Evolutionary conservation across 495 filamentous ascomycete species (phyloP).

Genomic region (Neurospora sp.): DNA sequence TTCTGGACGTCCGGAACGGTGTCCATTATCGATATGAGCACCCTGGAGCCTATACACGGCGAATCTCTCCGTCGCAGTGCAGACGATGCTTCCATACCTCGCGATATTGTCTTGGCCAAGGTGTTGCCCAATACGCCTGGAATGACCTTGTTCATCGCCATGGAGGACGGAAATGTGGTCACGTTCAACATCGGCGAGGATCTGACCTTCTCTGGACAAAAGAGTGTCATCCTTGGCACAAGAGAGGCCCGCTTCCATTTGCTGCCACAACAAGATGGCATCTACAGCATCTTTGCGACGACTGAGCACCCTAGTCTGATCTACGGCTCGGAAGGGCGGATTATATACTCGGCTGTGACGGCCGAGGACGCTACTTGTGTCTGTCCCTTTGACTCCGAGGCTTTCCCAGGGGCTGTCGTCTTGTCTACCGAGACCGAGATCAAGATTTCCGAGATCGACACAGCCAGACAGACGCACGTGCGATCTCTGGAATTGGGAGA

Average conservation of each 20-base stretch:
- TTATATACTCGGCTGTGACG: slow-evolving; percentile 93
- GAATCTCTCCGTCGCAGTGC: slow-evolving; percentile 42
- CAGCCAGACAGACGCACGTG: slow-evolving; percentile 76
- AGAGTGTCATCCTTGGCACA: slow-evolving; percentile 77
- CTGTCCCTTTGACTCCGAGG: slow-evolving; percentile 70
- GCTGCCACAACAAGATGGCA: slow-evolving; percentile 48
- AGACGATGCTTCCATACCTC: slow-evolving; percentile 63
- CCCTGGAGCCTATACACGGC: slow-evolving; percentile 44
- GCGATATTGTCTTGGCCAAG: slow-evolving; percentile 68
- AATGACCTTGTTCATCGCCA: slow-evolving; percentile 79
- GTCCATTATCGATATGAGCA: slow-evolving; percentile 54
- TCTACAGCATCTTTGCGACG: slow-evolving; percentile 82
- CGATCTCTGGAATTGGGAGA: slow-evolving; percentile 67
- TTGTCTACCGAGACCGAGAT: slow-evolving; percentile 69
- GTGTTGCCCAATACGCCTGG: slow-evolving; percentile 46
- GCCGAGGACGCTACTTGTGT: slow-evolving; percentile 73
- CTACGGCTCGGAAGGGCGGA: slow-evolving; percentile 75
- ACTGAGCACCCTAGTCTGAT: slow-evolving; percentile 92
- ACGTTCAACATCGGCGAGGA: slow-evolving; percentile 66
- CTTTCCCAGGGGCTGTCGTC: slow-evolving; percentile 70
- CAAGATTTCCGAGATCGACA: slow-evolving; percentile 74
- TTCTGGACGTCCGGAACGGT: slow-evolving; percentile 75
- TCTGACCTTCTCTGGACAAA: slow-evolving; percentile 56
- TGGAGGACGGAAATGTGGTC: slow-evolving; percentile 87
- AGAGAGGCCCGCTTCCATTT: slow-evolving; percentile 71